phyloP scores from a whole-genome alignment of 768 basidiomycete genomes.

The Gymnopilus dilepis region DNA sequence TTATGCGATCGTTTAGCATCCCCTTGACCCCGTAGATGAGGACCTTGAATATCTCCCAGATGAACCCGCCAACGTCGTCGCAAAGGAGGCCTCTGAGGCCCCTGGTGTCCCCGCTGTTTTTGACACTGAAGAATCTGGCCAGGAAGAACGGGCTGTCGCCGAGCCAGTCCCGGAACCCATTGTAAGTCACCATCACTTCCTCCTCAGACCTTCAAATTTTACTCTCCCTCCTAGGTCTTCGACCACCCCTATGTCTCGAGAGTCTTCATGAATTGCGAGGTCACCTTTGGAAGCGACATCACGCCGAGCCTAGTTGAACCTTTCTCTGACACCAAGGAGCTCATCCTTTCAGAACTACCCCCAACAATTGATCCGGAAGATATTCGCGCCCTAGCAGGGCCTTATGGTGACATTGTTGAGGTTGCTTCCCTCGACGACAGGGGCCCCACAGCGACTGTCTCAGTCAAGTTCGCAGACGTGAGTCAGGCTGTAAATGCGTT shows the following conservation, averaged over 20 bases:
- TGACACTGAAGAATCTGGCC: neutral
- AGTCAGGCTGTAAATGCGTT: constrained; percentile 40
- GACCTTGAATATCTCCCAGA: neutral
- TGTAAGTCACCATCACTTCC: neutral
- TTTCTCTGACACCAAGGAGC: constrained; percentile 41
- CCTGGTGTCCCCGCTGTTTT: neutral
- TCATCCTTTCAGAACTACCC: constrained; percentile 49
- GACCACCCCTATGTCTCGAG: constrained; percentile 28
- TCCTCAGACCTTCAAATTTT: neutral
- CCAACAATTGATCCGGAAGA: constrained; percentile 32
- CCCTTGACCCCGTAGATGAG: neutral
- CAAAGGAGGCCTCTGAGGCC: no score
- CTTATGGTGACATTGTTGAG: constrained; percentile 35
- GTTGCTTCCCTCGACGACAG: constrained; percentile 27
- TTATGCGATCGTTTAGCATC: neutral
- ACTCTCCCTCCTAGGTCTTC: constrained; percentile 17
- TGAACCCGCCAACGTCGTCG: neutral
- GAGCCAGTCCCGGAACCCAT: neutral
- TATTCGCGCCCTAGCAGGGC: constrained; percentile 34
- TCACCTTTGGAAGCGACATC: constrained; percentile 39
- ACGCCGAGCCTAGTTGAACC: constrained; percentile 38
- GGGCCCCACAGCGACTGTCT: constrained; percentile 21
- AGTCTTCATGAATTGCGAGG: constrained; percentile 34
- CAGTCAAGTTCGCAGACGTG: constrained; percentile 36
- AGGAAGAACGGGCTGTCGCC: neutral